phyloP scores from a whole-genome alignment of 2,329 filamentous ascomycete genomes.

The Byssoonygena ceratinophila region DNA sequence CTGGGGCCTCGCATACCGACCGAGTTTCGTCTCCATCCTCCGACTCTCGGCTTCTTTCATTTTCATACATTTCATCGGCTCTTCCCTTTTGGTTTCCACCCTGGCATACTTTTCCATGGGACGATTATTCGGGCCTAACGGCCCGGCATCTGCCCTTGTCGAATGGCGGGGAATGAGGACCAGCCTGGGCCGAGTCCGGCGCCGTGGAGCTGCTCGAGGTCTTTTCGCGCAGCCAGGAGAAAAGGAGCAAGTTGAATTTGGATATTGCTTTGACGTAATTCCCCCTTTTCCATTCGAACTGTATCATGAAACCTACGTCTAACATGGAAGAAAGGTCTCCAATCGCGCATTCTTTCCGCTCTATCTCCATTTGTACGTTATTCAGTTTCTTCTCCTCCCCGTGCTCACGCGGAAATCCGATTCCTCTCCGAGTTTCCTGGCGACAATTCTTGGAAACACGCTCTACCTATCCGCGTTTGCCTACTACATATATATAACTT shows the following conservation, averaged over 20 bases:
- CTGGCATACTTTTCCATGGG: constrained; percentile 56
- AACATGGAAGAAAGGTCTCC: constrained; percentile 38
- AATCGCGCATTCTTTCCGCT: constrained; percentile 58
- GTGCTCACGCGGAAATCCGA: constrained; percentile 38
- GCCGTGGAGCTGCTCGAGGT: constrained; percentile 40
- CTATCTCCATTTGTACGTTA: constrained; percentile 55
- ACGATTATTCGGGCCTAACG: constrained; percentile 49
- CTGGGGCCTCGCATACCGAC: constrained; percentile 49
- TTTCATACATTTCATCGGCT: constrained; percentile 51
- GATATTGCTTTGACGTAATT: constrained; percentile 57
- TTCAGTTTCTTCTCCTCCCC: constrained; percentile 58
- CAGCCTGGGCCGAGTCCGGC: constrained; percentile 15
- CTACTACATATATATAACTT: constrained; percentile 59
- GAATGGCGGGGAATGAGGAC: constrained; percentile 25
- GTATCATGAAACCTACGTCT: neutral
- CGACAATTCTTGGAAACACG: constrained; percentile 52
- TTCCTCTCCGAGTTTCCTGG: constrained; percentile 38
- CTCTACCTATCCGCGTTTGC: constrained; percentile 55
- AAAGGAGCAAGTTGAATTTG: constrained; percentile 55
- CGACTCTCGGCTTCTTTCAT: constrained; percentile 42
- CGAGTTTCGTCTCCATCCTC: constrained; percentile 38
- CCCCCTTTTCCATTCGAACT: neutral
- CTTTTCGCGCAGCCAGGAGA: constrained; percentile 48
- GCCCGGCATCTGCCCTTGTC: constrained; percentile 26
- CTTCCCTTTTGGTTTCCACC: constrained; percentile 50